Percentiles rank a stretch among this genome's conserved stretches.
These are phyloP conservation scores for Lenzites betulinus DNA, from an alignment of 768 basidiomycete species.

Conservation along the genomic window DNA sequence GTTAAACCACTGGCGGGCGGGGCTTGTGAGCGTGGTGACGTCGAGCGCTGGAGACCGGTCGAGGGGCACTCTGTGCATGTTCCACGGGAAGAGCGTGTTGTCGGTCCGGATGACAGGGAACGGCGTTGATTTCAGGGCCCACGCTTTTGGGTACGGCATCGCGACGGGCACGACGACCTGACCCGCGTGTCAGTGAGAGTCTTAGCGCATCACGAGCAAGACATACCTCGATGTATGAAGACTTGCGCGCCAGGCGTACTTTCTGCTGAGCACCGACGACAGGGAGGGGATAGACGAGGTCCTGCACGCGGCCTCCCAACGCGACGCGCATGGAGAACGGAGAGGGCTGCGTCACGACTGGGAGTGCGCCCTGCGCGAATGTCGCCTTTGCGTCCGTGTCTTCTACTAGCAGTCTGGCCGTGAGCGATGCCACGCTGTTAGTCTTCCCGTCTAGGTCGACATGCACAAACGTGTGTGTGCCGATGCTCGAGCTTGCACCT, in stretches of 20 bases:
- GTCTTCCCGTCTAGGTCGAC: constrained; percentile 17
- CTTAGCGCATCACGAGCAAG: no score
- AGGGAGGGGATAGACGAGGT: constrained; percentile 45
- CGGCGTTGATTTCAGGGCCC: constrained; percentile 25
- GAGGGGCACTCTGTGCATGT: constrained; percentile 43
- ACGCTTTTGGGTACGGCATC: constrained; percentile 21
- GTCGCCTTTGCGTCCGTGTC: not conserved
- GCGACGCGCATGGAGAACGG: constrained; percentile 34
- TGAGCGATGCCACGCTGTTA: constrained; percentile 1
- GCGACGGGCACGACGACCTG: constrained; percentile 31
- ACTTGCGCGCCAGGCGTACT: constrained; percentile 54
- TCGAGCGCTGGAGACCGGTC: constrained; percentile 37
- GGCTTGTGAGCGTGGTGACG: not conserved
- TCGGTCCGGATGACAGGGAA: constrained; percentile 31
- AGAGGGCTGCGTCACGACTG: constrained; percentile 29
- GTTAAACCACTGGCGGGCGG: constrained; percentile 34
- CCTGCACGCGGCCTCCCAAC: constrained; percentile 29
- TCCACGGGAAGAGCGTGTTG: constrained; percentile 28
- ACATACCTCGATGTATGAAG: constrained; percentile 45
- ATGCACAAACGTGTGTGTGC: not conserved
- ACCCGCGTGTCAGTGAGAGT: constrained; percentile 42
- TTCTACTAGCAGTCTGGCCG: constrained; percentile 13
- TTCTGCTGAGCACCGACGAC: constrained; percentile 39
- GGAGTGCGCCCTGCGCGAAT: constrained; percentile 15
- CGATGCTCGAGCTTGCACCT: not conserved